phyloP scores from a whole-genome alignment of 139 green algal genomes.

The Prasinococcaceae sp. region DNA sequence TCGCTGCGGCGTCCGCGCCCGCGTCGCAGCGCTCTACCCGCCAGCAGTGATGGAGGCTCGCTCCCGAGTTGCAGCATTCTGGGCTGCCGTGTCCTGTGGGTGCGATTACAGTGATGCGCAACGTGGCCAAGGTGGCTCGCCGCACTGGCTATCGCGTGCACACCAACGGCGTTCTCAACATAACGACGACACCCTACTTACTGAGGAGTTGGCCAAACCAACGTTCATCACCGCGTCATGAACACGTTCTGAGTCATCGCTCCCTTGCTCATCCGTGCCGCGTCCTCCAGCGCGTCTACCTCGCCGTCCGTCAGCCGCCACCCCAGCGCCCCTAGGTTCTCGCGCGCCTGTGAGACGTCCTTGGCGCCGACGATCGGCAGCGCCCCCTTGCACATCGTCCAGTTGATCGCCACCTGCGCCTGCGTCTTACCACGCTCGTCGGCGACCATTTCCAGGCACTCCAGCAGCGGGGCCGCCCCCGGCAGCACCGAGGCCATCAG shows the following conservation, averaged over 20 bases:
- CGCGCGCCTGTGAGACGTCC: conserved; percentile 42
- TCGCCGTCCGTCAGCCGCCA: conserved; percentile 9
- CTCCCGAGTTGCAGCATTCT: too few relatives aligned
- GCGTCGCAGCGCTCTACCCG: too few relatives aligned
- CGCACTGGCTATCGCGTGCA: too few relatives aligned
- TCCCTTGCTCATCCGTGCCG: neutral
- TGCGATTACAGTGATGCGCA: too few relatives aligned
- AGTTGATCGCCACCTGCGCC: conserved; percentile 84
- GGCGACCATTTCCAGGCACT: conserved; percentile 42
- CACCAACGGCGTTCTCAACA: too few relatives aligned
- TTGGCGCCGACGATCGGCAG: conserved; percentile 87
- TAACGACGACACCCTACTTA: too few relatives aligned
- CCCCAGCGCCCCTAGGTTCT: conserved; percentile 15
- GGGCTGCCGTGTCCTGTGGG: too few relatives aligned
- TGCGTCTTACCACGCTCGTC: conserved; percentile 42
- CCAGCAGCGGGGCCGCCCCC: conserved; percentile 39
- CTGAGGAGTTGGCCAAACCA: too few relatives aligned
- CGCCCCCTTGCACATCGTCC: conserved; percentile 83
- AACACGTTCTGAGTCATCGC: conserved; percentile 25
- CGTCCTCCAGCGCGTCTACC: conserved; percentile 11
- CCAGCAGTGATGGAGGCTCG: too few relatives aligned
- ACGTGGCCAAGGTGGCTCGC: too few relatives aligned
- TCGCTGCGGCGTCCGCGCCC: too few relatives aligned
- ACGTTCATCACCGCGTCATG: too few relatives aligned
- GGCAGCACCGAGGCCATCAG: conserved; percentile 75